These are phyloP conservation scores for Cairneyella variabilis DNA, from an alignment of 495 filamentous ascomycete genomes.

Conservation along the genomic window DNA sequence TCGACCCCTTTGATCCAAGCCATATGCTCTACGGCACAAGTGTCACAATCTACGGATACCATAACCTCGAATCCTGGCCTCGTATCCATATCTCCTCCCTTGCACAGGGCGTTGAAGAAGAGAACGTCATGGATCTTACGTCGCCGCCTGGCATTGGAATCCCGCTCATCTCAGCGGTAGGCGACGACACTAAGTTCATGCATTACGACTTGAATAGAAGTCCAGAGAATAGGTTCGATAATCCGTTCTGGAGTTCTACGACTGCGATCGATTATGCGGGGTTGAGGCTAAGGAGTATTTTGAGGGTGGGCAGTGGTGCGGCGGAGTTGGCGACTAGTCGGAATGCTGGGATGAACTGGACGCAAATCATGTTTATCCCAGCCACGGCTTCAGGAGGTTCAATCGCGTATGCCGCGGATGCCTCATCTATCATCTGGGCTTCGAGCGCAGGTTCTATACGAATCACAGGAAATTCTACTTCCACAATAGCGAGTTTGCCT, in stretches of 20 bases:
- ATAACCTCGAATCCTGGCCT: conserved; percentile 40
- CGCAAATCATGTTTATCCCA: too few species aligned
- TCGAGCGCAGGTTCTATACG: too few species aligned
- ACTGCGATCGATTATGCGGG: conserved; percentile 55
- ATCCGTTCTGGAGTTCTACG: conserved; percentile 44
- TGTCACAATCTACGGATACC: conserved; percentile 43
- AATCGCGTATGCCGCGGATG: conserved; percentile 25
- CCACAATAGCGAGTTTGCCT: conserved; percentile 36
- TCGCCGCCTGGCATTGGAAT: conserved; percentile 46
- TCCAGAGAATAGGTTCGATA: conserved; percentile 45
- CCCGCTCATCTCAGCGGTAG: conserved; percentile 52
- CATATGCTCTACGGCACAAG: conserved; percentile 37
- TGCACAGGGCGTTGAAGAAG: conserved; percentile 58
- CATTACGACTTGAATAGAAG: conserved; percentile 40
- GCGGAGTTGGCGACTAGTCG: conserved; percentile 29
- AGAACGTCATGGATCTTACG: conserved; percentile 46
- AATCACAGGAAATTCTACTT: conserved; percentile 24
- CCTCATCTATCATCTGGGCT: too few species aligned
- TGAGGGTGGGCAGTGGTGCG: conserved; percentile 42
- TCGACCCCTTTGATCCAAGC: conserved; percentile 56
- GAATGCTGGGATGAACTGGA: conserved; percentile 25
- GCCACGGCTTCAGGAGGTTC: conserved; percentile 9
- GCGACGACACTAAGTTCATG: conserved; percentile 55
- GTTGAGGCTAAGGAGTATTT: conserved; percentile 44
- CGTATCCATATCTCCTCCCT: conserved; percentile 37